These are phyloP conservation scores for Pseudogymnoascus sp. DNA, from an alignment of 2,329 filamentous ascomycete genomes.

Conservation along the genomic window DNA sequence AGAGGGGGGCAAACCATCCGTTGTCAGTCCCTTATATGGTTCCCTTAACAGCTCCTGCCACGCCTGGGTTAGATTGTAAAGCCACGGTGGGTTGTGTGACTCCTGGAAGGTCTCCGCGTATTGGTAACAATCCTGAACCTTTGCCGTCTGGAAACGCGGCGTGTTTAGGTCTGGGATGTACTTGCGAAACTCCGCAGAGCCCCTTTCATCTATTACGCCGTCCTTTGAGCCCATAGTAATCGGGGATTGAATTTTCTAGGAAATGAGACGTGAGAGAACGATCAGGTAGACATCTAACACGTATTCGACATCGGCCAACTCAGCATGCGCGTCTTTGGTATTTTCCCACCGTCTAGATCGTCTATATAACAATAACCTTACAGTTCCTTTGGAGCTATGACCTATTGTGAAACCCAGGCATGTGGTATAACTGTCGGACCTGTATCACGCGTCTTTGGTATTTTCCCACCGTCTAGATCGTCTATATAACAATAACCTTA, in stretches of 20 bases:
- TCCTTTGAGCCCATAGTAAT: background rate
- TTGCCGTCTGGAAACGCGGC: conserved; percentile 55
- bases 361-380: background rate
- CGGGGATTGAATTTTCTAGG: background rate
- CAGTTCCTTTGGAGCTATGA: background rate
- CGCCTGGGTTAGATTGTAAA: conserved; percentile 56
- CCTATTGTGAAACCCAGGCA: background rate
- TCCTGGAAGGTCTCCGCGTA: conserved; percentile 55
- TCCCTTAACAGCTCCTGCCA: conserved; percentile 56
- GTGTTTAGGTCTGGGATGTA: conserved; percentile 54
- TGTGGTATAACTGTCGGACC: background rate
- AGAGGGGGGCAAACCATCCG: conserved; percentile 22
- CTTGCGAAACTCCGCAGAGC: conserved; percentile 39
- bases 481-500: background rate
- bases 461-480: background rate
- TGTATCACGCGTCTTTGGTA: background rate
- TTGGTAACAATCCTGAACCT: conserved; percentile 51
- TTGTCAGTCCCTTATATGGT: conserved; percentile 25
- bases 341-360: background rate
- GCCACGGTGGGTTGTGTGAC: conserved; percentile 54
- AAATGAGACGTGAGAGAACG: background rate
- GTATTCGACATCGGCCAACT: background rate
- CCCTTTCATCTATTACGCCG: conserved; percentile 12
- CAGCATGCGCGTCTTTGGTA: background rate
- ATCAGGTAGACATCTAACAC: background rate